Conservation (phyloP, 345 rosid genomes). For the Citrus glauca region DNA sequence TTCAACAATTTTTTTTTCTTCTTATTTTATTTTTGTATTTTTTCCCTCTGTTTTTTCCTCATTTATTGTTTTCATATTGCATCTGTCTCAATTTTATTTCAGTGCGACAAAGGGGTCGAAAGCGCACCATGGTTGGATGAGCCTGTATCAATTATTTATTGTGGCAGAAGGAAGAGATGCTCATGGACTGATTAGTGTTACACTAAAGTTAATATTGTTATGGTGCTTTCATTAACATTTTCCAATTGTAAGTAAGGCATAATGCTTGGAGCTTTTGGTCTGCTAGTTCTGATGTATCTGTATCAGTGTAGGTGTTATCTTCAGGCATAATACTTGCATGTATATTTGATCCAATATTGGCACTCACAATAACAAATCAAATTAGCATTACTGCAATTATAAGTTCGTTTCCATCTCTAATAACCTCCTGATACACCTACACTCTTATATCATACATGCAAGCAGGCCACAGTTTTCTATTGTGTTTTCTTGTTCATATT, state of each 20-base stretch:
- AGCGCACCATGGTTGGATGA: constrained; percentile 94
- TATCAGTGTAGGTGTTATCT: neutral
- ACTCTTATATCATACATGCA: neutral
- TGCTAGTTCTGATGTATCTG: neutral
- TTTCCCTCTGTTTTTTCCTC: neutral
- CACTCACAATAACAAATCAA: neutral
- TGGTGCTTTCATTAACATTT: neutral
- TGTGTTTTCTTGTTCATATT: neutral
- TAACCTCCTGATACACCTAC: neutral
- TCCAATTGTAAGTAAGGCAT: neutral
- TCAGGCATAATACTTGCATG: neutral
- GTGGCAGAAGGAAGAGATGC: neutral
- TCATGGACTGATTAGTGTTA: neutral
- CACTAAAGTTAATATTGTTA: neutral
- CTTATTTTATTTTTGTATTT: neutral
- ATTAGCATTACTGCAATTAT: neutral
- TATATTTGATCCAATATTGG: neutral
- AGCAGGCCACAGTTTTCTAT: neutral
- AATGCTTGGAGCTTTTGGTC: neutral
- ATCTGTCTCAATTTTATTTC: constrained; percentile 11
- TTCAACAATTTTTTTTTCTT: neutral
- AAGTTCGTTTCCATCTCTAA: neutral
- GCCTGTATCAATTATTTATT: constrained; percentile 3
- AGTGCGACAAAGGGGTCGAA: constrained; percentile 93
- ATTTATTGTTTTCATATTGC: constrained; percentile 15